These are phyloP conservation scores for Abortiporus biennis DNA, from an alignment of 1,284 basidiomycete species.

Conservation along the genomic window DNA sequence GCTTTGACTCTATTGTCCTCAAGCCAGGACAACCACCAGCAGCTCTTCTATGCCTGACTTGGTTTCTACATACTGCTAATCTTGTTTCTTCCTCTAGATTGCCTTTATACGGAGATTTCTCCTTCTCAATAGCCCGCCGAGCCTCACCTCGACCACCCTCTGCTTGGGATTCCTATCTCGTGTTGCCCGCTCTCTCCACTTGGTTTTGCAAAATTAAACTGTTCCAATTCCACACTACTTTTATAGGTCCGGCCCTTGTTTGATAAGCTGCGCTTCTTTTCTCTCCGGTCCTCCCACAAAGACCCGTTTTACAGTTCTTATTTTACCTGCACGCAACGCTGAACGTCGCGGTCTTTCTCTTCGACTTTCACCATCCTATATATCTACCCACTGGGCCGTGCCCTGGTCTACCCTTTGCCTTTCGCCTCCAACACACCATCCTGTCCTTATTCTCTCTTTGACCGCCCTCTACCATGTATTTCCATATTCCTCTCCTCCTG, in stretches of 20 bases:
- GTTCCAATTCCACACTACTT: not conserved
- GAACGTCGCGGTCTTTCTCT: slow-evolving; percentile 8
- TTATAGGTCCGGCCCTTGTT: not conserved
- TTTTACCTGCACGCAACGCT: slow-evolving; percentile 8
- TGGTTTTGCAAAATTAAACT: not conserved
- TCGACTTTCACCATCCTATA: not conserved
- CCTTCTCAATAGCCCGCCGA: not conserved
- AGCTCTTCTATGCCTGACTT: too few relatives aligned
- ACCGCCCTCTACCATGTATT: slow-evolving; percentile 16
- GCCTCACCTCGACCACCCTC: too few relatives aligned
- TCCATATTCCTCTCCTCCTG: slow-evolving; percentile 18
- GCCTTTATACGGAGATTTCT: not conserved
- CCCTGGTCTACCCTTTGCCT: slow-evolving; percentile 7
- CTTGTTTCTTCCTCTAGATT: not conserved
- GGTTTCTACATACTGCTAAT: too few relatives aligned
- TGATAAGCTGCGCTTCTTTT: slow-evolving; percentile 7
- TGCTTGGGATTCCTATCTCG: not conserved
- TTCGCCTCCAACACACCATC: not conserved
- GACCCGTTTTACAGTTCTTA: slow-evolving; percentile 4
- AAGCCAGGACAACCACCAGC: too few relatives aligned
- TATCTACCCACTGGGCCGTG: slow-evolving; percentile 12
- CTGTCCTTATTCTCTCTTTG: slow-evolving; percentile 1
- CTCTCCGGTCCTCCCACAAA: slow-evolving; percentile 7
- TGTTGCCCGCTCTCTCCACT: not conserved
- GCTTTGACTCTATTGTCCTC: too few relatives aligned